Evolutionary conservation across 345 rosid species (phyloP).

Genomic region (Populus deltoides): DNA sequence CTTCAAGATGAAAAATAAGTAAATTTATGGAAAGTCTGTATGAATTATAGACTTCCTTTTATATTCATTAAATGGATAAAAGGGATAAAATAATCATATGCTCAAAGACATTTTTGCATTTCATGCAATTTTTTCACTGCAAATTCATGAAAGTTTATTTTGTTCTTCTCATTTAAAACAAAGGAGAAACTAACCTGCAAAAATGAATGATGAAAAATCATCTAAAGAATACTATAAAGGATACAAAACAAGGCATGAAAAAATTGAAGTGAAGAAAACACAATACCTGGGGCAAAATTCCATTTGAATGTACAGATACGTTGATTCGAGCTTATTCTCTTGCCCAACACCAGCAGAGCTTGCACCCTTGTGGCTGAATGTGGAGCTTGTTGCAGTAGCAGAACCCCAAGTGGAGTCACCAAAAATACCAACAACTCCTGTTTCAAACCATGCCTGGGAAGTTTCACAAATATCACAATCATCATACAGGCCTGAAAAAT

Average conservation of each 20-base stretch:
- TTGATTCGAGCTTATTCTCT: constrained; percentile 68
- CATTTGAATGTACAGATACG: constrained; percentile 93
- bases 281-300: constrained; percentile 91
- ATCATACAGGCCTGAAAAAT: constrained; percentile 10
- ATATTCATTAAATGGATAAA: neutral
- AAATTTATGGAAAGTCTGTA: neutral
- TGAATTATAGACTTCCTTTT: neutral
- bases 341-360: constrained; percentile 57
- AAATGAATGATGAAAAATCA: neutral
- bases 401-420: constrained; percentile 71
- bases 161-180: neutral
- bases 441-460: constrained; percentile 93
- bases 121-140: neutral
- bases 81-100: neutral
- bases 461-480: constrained; percentile 30
- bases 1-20: neutral
- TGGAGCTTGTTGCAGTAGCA: constrained; percentile 65
- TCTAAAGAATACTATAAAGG: neutral
- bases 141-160: neutral
- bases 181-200: neutral
- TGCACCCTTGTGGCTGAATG: constrained; percentile 52
- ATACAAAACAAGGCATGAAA: neutral
- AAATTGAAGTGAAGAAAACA: neutral
- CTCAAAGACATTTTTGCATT: neutral
- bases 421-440: constrained; percentile 66